Base-by-base conservation (phyloP, 73 alveolate genomes). In the Strombidium stylifer region DNA sequence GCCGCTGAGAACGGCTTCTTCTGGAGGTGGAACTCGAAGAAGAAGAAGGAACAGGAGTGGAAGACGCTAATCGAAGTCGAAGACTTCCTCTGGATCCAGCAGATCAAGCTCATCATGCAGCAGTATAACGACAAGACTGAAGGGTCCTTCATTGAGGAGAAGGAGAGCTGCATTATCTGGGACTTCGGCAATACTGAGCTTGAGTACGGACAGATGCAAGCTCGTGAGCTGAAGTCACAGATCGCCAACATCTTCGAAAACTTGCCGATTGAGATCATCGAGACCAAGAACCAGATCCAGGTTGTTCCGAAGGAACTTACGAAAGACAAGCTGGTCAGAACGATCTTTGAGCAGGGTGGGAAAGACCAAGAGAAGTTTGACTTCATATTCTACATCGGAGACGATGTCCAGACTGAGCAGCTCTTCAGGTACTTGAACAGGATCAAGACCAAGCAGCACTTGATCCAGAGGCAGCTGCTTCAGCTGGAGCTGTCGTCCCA, bases 1-100 rank as follows among this genome's bases (percentile, higher is more conserved):
- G 89, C 82, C 12, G 93, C 89, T 36, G 93, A 82, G 53, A 69
- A 62, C 44, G 94, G 95, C 11, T 79, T 77, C 83, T 85, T 64
- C 82, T 85, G 73, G 78, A 62, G 73, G 45, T 27, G 57, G 60
- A 88, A 84, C 36, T 21, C 56, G 5, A 35, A 39, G 30, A 19
- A 21, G 15, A 51, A 52, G 60, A 61, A 54, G 28, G 67, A 55
- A 26, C 57, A 46, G 20, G n/a, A 8, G 11, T 60, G 76, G 71
- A 31, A 28, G 25, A 70, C 27, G 32, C 57, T 56, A 2, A 55
- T 58, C 8, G 45, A 64, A 16, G 54, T 46, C 3, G 50, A 34
- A 15, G 68, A 51, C 37, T 52, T 67, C 60, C 42, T 76, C 68
- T 82, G 93, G 93, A 82, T 70, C 0, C 89, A 82, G 45, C 45